phyloP scores from a whole-genome alignment of 306 rosid species.

The Casuarina glauca region DNA sequence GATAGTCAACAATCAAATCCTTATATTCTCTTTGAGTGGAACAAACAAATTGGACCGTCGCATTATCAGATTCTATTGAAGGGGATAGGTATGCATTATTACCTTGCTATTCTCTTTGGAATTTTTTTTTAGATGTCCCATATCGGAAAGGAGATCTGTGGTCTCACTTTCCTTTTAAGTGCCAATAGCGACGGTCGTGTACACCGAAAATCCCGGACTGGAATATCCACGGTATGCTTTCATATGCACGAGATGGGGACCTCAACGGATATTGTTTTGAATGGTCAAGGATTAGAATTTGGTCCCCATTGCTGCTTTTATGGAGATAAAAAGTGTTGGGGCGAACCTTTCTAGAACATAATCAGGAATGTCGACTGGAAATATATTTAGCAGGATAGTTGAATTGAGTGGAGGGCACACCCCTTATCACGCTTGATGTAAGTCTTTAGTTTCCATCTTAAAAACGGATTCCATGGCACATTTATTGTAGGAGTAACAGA shows the following conservation, averaged over 20 bases:
- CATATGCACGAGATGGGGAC: neutral
- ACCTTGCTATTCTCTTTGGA: neutral
- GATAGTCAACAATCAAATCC: too few species aligned
- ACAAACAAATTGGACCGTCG: too few species aligned
- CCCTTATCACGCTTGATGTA: neutral
- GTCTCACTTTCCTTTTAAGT: neutral
- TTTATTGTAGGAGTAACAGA: too few species aligned
- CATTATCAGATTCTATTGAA: neutral
- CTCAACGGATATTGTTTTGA: neutral
- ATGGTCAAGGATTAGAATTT: slow-evolving; percentile 1
- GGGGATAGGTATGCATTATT: neutral
- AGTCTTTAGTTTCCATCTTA: neutral
- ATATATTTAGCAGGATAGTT: neutral
- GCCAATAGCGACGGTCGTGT: neutral
- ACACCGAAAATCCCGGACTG: neutral
- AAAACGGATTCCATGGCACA: too few species aligned
- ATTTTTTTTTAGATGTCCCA: too few species aligned
- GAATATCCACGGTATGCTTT: neutral
- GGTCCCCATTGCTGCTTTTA: neutral
- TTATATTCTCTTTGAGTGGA: too few species aligned
- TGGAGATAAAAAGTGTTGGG: neutral
- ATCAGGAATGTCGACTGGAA: too few species aligned
- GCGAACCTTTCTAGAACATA: too few species aligned
- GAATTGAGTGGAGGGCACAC: neutral
- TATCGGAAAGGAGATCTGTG: neutral